Evolutionary conservation across 768 basidiomycete species (phyloP).

Genomic region (Amanita pallidorosea): DNA sequence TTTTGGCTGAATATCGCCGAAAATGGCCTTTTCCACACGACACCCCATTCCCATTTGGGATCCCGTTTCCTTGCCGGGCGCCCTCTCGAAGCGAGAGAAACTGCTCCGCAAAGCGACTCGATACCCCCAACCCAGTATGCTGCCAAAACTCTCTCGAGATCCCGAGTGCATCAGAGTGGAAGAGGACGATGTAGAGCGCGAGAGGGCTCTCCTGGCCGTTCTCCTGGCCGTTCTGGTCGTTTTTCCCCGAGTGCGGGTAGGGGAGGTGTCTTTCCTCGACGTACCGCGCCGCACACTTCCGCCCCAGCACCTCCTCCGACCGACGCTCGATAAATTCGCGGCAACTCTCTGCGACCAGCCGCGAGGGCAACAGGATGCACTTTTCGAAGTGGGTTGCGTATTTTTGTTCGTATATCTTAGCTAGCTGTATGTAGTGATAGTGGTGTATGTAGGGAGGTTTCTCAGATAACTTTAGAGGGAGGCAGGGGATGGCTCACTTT

Average conservation of each 20-base stretch:
- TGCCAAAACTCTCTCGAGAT: slow-evolving; percentile 96
- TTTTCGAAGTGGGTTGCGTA: slow-evolving; percentile 63
- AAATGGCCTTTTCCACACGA: slow-evolving; percentile 27
- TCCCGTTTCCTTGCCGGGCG: slow-evolving; percentile 9
- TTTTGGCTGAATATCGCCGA: slow-evolving; percentile 45
- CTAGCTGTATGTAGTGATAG: slow-evolving; percentile 54
- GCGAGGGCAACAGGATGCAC: slow-evolving; percentile 74
- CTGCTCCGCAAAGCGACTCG: slow-evolving; percentile 76
- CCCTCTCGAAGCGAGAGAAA: slow-evolving; percentile 63
- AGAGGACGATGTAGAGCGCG: slow-evolving; percentile 77
- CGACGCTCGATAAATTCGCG: slow-evolving; percentile 58
- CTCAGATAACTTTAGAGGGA: too few species aligned
- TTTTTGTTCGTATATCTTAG: slow-evolving; percentile 61
- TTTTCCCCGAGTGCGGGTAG: slow-evolving; percentile 15
- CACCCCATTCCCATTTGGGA: slow-evolving; percentile 12
- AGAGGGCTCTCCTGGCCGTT: slow-evolving; percentile 19
- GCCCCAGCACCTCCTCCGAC: slow-evolving; percentile 26
- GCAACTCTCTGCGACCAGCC: slow-evolving; percentile 62
- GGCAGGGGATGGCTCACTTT: slow-evolving; percentile 45
- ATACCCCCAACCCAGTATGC: slow-evolving; percentile 84
- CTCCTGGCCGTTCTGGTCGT: slow-evolving; percentile 13
- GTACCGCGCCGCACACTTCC: background rate
- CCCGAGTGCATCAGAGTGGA: slow-evolving; percentile 46
- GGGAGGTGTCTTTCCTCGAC: slow-evolving; percentile 26
- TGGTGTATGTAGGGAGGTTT: background rate